phyloP scores from a whole-genome alignment of 2,329 filamentous ascomycete species.

The Periconia sp. region DNA sequence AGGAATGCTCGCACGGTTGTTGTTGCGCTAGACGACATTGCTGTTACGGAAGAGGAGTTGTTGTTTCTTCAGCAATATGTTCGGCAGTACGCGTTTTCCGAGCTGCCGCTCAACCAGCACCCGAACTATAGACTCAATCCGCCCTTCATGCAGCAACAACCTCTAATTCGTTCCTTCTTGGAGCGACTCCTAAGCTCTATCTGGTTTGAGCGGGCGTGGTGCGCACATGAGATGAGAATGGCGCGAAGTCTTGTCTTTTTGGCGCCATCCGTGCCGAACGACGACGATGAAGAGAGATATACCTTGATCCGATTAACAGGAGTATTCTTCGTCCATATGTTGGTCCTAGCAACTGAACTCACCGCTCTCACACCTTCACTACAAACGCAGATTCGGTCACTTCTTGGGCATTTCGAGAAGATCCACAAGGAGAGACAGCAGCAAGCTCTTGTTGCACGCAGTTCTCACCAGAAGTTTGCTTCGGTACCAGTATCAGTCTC shows the following conservation, averaged over 20 bases:
- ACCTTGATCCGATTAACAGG: slow-evolving; percentile 48
- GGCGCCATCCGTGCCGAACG: slow-evolving; percentile 39
- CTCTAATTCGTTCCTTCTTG: slow-evolving; percentile 32
- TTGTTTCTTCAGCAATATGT: slow-evolving; percentile 47
- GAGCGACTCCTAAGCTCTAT: slow-evolving; percentile 47
- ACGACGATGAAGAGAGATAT: slow-evolving; percentile 24
- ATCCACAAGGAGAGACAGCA: too few species aligned
- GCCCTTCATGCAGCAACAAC: slow-evolving; percentile 38
- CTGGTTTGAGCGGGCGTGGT: slow-evolving; percentile 55
- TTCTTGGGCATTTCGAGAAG: slow-evolving; percentile 26
- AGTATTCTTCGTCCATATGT: slow-evolving; percentile 49
- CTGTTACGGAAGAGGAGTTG: slow-evolving; percentile 41
- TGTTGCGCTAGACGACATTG: slow-evolving; percentile 51
- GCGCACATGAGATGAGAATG: slow-evolving; percentile 52
- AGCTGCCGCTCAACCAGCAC: slow-evolving; percentile 26
- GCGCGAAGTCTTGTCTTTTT: slow-evolving; percentile 50
- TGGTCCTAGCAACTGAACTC: slow-evolving; percentile 41
- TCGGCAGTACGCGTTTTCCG: slow-evolving; percentile 40
- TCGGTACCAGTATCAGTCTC: slow-evolving; percentile 7
- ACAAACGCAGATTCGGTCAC: slow-evolving; percentile 23
- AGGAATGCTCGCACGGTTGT: slow-evolving; percentile 49
- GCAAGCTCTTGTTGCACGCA: too few species aligned
- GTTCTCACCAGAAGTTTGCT: slow-evolving; percentile 15
- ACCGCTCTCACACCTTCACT: slow-evolving; percentile 13
- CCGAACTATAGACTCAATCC: slow-evolving; percentile 31